Percentiles rank a stretch among this genome's conserved stretches.
phyloP scores from a whole-genome alignment of 768 basidiomycete species.

The Leccinum longicurvipes region DNA sequence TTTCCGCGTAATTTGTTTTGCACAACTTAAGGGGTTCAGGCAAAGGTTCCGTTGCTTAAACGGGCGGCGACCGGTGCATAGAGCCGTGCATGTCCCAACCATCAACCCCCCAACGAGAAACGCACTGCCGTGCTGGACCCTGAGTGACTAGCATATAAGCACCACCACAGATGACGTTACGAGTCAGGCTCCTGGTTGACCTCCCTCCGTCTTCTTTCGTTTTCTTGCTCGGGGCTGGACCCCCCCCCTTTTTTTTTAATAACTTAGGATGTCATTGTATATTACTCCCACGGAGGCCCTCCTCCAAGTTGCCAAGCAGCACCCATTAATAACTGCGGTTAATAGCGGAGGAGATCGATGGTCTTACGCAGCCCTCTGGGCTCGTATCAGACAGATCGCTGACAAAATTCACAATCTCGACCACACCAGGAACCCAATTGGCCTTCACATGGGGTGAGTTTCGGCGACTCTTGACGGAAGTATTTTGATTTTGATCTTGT shows the following conservation, averaged over 20 bases:
- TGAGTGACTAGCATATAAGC: constrained; percentile 10
- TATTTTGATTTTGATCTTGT: background rate
- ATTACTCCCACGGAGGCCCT: constrained; percentile 31
- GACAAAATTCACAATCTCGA: constrained; percentile 18
- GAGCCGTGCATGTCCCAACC: constrained; percentile 1
- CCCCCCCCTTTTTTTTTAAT: constrained; percentile 13
- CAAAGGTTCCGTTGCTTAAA: background rate
- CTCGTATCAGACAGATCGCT: constrained; percentile 26
- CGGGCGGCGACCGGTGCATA: background rate
- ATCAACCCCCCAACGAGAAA: background rate
- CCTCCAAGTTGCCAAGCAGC: constrained; percentile 27
- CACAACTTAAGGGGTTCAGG: background rate
- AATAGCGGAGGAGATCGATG: constrained; percentile 19
- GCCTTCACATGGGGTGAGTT: constrained; percentile 27
- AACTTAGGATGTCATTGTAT: constrained; percentile 12
- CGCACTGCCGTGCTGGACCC: background rate
- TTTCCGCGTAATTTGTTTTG: background rate
- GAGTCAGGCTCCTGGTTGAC: constrained; percentile 23
- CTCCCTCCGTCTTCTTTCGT: constrained; percentile 12
- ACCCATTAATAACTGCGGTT: constrained; percentile 24
- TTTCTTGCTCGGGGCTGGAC: constrained; percentile 18
- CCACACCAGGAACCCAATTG: constrained; percentile 17
- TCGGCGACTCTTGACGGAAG: background rate
- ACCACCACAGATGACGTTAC: background rate
- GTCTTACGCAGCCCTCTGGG: constrained; percentile 33